These are phyloP conservation scores for Linnemannia zychae DNA, from an alignment of 192 early-diverging fungal species.

Conservation along the genomic window DNA sequence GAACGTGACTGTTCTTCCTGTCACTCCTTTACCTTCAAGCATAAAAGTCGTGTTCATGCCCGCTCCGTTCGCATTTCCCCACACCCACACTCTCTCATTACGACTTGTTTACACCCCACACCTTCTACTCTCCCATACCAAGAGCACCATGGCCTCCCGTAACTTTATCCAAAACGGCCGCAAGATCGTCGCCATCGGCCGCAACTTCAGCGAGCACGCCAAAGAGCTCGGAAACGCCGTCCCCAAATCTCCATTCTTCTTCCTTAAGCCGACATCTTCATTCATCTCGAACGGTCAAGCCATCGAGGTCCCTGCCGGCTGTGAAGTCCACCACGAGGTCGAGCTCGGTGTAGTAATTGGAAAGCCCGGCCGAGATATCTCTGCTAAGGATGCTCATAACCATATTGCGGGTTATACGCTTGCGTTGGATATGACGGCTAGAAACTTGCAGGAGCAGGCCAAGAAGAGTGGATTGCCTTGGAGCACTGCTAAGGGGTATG, in stretches of 20 bases:
- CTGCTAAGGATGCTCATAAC: conserved; percentile 67
- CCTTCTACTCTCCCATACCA: not conserved
- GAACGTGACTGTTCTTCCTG: not conserved
- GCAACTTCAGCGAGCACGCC: conserved; percentile 95
- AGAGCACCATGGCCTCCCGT: conserved; percentile 56
- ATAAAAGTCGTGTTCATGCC: not conserved
- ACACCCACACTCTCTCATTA: not conserved
- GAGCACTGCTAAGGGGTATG: conserved; percentile 94
- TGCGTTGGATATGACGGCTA: conserved; percentile 93
- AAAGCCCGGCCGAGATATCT: conserved; percentile 81
- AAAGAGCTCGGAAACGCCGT: conserved; percentile 95
- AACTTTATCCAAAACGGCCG: conserved; percentile 72
- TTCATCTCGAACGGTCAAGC: conserved; percentile 74
- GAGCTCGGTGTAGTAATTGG: conserved; percentile 96
- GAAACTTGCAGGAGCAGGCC: conserved; percentile 87
- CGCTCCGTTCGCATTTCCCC: not conserved
- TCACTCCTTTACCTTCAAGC: not conserved
- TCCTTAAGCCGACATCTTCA: conserved; percentile 93
- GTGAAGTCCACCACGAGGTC: conserved; percentile 91
- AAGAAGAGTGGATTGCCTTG: conserved; percentile 91
- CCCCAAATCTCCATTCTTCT: conserved; percentile 90
- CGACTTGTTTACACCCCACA: not conserved
- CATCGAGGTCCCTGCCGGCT: conserved; percentile 86
- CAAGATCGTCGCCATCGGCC: conserved; percentile 95
- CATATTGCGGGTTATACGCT: conserved; percentile 86